Evolutionary conservation across 1,284 basidiomycete species (phyloP), one percentile per base, ranked within the genome.

Genomic region (Austroboletus niveus): DNA sequence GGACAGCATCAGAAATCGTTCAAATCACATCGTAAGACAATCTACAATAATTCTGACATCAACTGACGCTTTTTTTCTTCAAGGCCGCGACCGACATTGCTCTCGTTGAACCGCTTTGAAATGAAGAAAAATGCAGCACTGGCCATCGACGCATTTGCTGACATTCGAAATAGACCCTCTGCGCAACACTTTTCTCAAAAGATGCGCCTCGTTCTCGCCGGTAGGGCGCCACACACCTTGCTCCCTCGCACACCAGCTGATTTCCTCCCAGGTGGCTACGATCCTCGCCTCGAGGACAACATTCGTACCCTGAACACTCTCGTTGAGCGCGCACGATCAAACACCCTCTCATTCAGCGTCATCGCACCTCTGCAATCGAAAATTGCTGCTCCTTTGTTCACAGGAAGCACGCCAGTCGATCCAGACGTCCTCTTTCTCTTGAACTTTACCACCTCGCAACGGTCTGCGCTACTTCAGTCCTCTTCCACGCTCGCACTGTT

Each of bases 61-160:
- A 10, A 58, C 45, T 45, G 39, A 29, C 22, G 22, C 22, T 24
- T 24, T 41, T 46, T 46, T 44, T n/a, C n/a, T 22, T 40, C 14
- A 64, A 94, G 92, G 22, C 69, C 80, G 34, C 77, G 80, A 5
- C 91, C 88, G 1, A 94, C 89, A 0, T 70, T 99, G 2, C 63
- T 98, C 0, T 98, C 94, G 0, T 75, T 99, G 47, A 99, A 99
- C 67, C 88, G 96, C 1, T 99, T 97, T 64, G 96, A 99, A 72
- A 84, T 81, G 57, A 99, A 98, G 77, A 99, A 99, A 75, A 96
- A 99, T 59, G 78, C 82, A 0, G 82, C 80, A 0, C 75, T 99
- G 2, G 94, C 94, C 0, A 75, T 99, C 27, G 73, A 87, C 42
- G 76, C 95, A 0, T 98, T 96, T 60, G 84, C 88, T 5, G 62